A percentile compares a stretch with the other conserved stretches of the same genome.
phyloP scores from a whole-genome alignment of 2,329 filamentous ascomycete genomes.

The Pyrenochaeta sp. region DNA sequence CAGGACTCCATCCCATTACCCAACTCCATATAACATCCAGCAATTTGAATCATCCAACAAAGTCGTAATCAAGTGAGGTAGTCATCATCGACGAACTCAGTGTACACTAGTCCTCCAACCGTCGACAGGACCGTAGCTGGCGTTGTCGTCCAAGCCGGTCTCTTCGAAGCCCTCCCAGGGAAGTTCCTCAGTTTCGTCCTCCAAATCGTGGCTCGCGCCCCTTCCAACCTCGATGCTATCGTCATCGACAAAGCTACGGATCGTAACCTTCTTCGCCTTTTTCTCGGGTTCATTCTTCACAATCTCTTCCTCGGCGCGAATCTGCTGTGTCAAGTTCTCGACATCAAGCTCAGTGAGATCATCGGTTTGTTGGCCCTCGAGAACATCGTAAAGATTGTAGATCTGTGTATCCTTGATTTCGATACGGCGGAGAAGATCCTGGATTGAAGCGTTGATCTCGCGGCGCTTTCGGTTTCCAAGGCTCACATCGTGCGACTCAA shows the following conservation, averaged over 20 bases:
- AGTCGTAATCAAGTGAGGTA: not conserved
- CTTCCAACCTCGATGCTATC: constrained; percentile 29
- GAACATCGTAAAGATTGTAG: constrained; percentile 82
- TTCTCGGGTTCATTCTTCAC: constrained; percentile 33
- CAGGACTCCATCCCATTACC: constrained; percentile 1
- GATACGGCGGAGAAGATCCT: constrained; percentile 67
- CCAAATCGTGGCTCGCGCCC: constrained; percentile 8
- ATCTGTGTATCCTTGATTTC: constrained; percentile 81
- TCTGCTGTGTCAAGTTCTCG: constrained; percentile 53
- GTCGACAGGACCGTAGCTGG: constrained; percentile 17
- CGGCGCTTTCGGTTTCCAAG: constrained; percentile 71
- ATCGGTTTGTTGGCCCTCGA: constrained; percentile 77
- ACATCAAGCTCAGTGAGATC: constrained; percentile 55
- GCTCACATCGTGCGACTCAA: constrained; percentile 68
- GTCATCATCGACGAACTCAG: not conserved
- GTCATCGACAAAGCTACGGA: constrained; percentile 44
- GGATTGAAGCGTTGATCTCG: constrained; percentile 66
- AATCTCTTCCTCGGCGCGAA: constrained; percentile 50
- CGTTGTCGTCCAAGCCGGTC: constrained; percentile 17
- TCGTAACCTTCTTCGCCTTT: constrained; percentile 47
- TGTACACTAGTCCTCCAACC: constrained; percentile 21
- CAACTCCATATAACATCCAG: not conserved
- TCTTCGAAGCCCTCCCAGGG: constrained; percentile 51
- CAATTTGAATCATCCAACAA: constrained; percentile 2
- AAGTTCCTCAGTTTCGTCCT: constrained; percentile 43